Evolutionary conservation across 2,329 filamentous ascomycete species (phyloP).

Genomic region (Tolypocladium album): DNA sequence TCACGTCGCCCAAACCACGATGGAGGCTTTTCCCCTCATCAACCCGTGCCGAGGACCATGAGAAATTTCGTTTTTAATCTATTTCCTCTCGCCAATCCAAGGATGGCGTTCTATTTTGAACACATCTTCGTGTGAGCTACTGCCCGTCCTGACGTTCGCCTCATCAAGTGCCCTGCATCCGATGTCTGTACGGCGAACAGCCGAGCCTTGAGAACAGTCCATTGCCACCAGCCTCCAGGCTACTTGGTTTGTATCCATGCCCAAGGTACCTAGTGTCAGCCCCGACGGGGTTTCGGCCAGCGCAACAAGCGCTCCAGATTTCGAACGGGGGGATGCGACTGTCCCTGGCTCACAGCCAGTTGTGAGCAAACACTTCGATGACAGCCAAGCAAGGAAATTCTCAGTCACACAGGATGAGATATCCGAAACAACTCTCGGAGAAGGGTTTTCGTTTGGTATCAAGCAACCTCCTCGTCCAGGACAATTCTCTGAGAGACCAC

Average conservation of each 20-base stretch:
- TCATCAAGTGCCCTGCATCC: neutral
- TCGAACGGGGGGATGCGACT: neutral
- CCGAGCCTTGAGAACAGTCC: neutral
- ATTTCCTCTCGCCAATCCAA: neutral
- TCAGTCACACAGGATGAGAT: conserved; percentile 1
- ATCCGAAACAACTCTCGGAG: conserved; percentile 4
- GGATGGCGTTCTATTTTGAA: too few relatives aligned
- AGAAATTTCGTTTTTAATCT: neutral
- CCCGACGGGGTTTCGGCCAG: neutral
- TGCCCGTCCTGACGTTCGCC: neutral
- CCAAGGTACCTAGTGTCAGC: neutral
- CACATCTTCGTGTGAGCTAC: neutral
- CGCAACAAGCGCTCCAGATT: neutral
- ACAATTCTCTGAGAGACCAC: conserved; percentile 5
- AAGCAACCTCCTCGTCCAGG: conserved; percentile 7
- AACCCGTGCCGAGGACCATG: neutral
- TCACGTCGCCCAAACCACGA: neutral
- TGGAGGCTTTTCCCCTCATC: neutral
- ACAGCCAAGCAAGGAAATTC: neutral
- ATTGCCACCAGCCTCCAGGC: neutral
- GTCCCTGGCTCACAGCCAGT: neutral
- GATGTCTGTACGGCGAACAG: neutral
- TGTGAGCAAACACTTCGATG: neutral
- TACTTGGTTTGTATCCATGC: neutral
- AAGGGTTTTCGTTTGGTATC: conserved; percentile 8